Evolutionary conservation across 2,329 filamentous ascomycete species (phyloP).

Genomic region (Xylariomycetidae sp.): DNA sequence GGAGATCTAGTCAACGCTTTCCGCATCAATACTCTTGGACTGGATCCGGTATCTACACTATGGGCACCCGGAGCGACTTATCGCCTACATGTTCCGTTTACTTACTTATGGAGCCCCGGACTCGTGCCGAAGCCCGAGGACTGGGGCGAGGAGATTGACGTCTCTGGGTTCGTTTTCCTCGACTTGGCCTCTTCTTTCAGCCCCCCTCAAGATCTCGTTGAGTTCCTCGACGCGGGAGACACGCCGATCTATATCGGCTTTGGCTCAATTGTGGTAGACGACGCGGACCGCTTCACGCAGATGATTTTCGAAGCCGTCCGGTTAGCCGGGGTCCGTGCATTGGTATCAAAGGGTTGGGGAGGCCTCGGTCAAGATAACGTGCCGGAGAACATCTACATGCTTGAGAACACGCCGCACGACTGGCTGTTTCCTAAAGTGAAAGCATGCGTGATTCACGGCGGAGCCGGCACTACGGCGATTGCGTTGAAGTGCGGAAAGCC

Average conservation of each 20-base stretch:
- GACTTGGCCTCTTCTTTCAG: conserved; percentile 59
- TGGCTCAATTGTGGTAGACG: conserved; percentile 70
- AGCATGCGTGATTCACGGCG: conserved; percentile 71
- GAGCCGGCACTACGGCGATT: conserved; percentile 71
- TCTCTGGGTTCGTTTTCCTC: conserved; percentile 77
- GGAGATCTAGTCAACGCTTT: conserved; percentile 76
- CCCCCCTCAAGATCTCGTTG: conserved; percentile 49
- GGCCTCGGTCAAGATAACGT: conserved; percentile 58
- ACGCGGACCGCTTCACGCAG: conserved; percentile 62
- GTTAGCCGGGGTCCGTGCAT: conserved; percentile 60
- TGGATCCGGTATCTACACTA: conserved; percentile 70
- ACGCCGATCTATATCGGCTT: conserved; percentile 71
- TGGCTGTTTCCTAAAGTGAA: conserved; percentile 68
- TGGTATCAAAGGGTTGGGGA: conserved; percentile 75
- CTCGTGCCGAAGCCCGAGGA: conserved; percentile 64
- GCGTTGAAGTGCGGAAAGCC: conserved; percentile 67
- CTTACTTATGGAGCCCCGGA: conserved; percentile 66
- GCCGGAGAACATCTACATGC: conserved; percentile 64
- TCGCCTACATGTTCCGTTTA: conserved; percentile 69
- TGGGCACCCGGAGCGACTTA: conserved; percentile 74
- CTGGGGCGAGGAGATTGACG: conserved; percentile 66
- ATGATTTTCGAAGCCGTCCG: conserved; percentile 68
- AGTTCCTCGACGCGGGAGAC: conserved; percentile 53
- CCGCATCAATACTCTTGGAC: conserved; percentile 60
- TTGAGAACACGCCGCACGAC: conserved; percentile 71